Evolutionary conservation across 2,329 filamentous ascomycete genomes (phyloP), one percentile per base, ranked within the genome.

Genomic region (Aureobasidium sp.): DNA sequence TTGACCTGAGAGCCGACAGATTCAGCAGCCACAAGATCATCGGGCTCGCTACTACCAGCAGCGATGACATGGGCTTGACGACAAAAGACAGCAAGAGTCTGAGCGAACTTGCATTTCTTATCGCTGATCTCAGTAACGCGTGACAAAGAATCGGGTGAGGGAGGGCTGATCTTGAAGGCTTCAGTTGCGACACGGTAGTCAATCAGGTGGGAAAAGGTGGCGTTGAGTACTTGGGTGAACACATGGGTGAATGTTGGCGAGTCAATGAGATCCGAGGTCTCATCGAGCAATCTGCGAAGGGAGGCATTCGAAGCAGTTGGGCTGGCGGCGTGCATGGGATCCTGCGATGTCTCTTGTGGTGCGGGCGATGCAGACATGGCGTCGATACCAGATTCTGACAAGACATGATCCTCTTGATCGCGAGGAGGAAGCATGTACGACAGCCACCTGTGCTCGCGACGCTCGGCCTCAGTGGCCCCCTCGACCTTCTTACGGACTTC

Each of bases 181-280:
- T 90, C 86, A 3, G 83, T 80, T 5, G 89, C 87, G 60, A 97
- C 84, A 74, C 94, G 94, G 69, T 84, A 82, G 70, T 97, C 89
- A 29, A 96, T 83, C 17, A 99, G 82, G 27, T 88, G 84, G 2
- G 89, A 89, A 77, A 97, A 99, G 61, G 87, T 89, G 50, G 91
- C 84, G 73, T 97, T 92, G 64, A 97, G 88, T 62, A 97, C 83
- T 63, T 90, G 85, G 2, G 88, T 90, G 48, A 97, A 82, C 39
- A 99, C 91, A 70, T 91, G 88, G 0, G 87, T 84, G 75, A 97
- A 97, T 39, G 90, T 84, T 0, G 94, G 94, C 1, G 94, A 97
- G 71, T 99, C 94, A 71, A 97, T 87, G 27, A 99, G 83, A 72
- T 99, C 94, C 42, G 93, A 90, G 1, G 94, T 97, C 78, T 99